These are phyloP conservation scores for Blastobotrys aristatus DNA, from an alignment of 1,139 yeast genomes.

Conservation along the genomic window DNA sequence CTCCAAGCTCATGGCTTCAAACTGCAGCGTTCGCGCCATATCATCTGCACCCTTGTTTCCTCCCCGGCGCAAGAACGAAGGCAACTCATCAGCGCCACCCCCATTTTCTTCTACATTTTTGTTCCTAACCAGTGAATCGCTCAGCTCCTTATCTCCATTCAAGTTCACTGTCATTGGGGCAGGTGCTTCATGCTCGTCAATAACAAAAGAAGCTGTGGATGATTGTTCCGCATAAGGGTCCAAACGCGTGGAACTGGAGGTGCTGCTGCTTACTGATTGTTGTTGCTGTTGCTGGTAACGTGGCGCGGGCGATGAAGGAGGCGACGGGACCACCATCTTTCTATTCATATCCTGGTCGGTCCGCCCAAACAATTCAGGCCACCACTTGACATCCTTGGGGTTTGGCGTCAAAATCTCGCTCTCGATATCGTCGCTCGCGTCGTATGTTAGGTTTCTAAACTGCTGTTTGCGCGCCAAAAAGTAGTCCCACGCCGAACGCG, in stretches of 20 bases:
- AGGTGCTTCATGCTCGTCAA: too few relatives aligned
- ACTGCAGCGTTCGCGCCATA: conserved; percentile 1
- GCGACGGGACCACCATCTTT: not conserved
- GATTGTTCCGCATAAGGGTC: too few relatives aligned
- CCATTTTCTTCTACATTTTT: not conserved
- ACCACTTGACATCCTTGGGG: conserved; percentile 67
- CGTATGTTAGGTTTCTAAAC: conserved; percentile 53
- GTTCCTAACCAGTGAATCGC: too few relatives aligned
- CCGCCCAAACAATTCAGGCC: conserved; percentile 81
- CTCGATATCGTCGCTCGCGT: conserved; percentile 19
- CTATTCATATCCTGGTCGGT: conserved; percentile 73
- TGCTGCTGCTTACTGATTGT: too few relatives aligned
- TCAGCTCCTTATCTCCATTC: too few relatives aligned
- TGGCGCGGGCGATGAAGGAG: conserved; percentile 1
- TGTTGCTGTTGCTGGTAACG: not conserved
- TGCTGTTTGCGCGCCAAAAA: conserved; percentile 72
- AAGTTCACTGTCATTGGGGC: too few relatives aligned
- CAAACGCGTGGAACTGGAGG: not conserved
- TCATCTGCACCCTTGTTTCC: conserved; percentile 2
- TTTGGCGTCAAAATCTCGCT: conserved; percentile 60
- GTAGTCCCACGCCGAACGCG: conserved; percentile 91
- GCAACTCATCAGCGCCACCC: not conserved
- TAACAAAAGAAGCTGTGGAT: too few relatives aligned
- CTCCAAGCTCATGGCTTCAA: conserved; percentile 1
- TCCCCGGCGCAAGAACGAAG: conserved; percentile 5